Evolutionary conservation across 108 stramenopile genomes (phyloP).

Genomic region (Asterionellopsis glacialis): DNA sequence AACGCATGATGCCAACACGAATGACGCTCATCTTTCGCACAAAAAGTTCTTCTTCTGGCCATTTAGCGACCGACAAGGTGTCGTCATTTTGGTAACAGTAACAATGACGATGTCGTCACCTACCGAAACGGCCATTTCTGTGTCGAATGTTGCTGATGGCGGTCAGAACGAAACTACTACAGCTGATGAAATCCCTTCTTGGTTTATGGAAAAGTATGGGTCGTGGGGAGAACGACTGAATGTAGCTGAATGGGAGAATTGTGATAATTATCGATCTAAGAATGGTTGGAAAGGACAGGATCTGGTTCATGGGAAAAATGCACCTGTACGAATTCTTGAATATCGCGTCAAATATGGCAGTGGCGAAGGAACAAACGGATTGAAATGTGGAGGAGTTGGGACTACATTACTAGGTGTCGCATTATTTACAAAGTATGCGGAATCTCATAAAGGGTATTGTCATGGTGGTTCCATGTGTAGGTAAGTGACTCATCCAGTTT

Average conservation of each 20-base stretch:
- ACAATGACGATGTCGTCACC: too few relatives aligned
- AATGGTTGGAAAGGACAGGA: slow-evolving; percentile 75
- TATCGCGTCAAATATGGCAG: slow-evolving; percentile 47
- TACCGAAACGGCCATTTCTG: too few relatives aligned
- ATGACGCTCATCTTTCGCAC: too few relatives aligned
- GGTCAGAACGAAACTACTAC: too few relatives aligned
- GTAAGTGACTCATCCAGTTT: too few relatives aligned
- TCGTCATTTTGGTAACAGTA: too few relatives aligned
- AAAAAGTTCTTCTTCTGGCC: too few relatives aligned
- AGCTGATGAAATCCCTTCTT: neutral
- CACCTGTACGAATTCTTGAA: slow-evolving; percentile 61
- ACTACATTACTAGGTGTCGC: slow-evolving; percentile 66
- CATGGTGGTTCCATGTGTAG: slow-evolving; percentile 75
- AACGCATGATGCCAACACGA: too few relatives aligned
- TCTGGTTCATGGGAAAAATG: slow-evolving; percentile 52
- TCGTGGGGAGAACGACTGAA: slow-evolving; percentile 44
- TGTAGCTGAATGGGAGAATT: slow-evolving; percentile 54
- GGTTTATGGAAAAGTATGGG: neutral
- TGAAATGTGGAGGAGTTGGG: slow-evolving; percentile 41
- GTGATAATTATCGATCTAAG: slow-evolving; percentile 30
- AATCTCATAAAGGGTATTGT: slow-evolving; percentile 76
- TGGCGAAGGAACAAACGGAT: neutral
- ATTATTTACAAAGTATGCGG: slow-evolving; percentile 64
- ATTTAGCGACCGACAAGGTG: too few relatives aligned
- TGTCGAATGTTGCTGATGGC: too few relatives aligned